Evolutionary conservation across 805 yeast genomes (phyloP).

Genomic region (Yamadazyma endophytica): DNA sequence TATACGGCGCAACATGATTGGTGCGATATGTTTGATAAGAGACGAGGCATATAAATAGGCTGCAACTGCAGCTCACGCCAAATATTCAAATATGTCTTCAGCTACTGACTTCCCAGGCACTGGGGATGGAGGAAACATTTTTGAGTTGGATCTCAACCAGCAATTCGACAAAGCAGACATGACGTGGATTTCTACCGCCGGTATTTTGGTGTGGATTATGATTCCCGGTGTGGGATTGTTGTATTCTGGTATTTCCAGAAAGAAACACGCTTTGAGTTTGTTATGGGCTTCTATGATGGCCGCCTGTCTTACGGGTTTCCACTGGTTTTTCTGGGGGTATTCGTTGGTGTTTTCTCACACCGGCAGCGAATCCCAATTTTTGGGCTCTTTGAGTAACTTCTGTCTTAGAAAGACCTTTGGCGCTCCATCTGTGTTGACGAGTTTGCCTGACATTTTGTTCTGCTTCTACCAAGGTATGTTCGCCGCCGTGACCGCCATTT

Average conservation of each 20-base stretch:
- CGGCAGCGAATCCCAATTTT: constrained; percentile 54
- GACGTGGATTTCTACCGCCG: constrained; percentile 81
- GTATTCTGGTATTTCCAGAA: constrained; percentile 90
- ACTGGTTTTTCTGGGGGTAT: constrained; percentile 99
- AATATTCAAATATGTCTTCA: constrained; percentile 8
- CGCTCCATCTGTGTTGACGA: constrained; percentile 60
- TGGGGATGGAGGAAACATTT: constrained; percentile 79
- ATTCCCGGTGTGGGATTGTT: constrained; percentile 92
- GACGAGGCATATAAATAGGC: no score
- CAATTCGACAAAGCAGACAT: constrained; percentile 72
- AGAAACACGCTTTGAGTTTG: constrained; percentile 91
- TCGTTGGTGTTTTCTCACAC: constrained; percentile 78
- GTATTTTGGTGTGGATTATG: constrained; percentile 89
- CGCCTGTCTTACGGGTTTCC: constrained; percentile 76
- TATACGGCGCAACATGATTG: no score
- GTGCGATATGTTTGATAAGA: no score
- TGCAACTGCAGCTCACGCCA: no score
- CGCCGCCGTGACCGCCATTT: constrained; percentile 86
- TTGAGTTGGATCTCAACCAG: constrained; percentile 65
- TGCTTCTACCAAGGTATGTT: constrained; percentile 96
- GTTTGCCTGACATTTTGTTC: constrained; percentile 88
- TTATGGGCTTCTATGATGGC: constrained; percentile 95
- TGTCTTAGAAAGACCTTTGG: constrained; percentile 80
- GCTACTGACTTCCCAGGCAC: constrained; percentile 46
- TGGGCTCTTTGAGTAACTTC: constrained; percentile 80